phyloP scores from a whole-genome alignment of 176 grass and related monocot species.

The Lolium rigidum region DNA sequence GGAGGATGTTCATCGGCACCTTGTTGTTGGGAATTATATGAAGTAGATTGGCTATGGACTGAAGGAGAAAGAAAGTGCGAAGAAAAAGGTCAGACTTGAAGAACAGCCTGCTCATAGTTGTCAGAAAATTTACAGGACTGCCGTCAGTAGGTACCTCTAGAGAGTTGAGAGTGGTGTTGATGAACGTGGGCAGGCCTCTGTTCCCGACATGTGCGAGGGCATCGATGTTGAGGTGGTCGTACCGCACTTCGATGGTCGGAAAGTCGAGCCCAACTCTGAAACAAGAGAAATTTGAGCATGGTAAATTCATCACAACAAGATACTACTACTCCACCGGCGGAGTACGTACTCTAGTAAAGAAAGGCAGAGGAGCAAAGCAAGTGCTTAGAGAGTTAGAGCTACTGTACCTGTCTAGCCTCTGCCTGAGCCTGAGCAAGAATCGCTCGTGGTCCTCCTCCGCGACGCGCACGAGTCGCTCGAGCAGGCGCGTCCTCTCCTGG shows the following conservation, averaged over 20 bases:
- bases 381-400: too few species aligned
- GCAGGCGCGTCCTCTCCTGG: conserved; percentile 45
- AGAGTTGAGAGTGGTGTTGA: conserved; percentile 59
- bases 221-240: conserved; percentile 63
- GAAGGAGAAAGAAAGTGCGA: not conserved
- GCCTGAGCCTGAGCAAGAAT: conserved; percentile 63
- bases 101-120: not conserved
- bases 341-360: not conserved
- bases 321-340: not conserved
- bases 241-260: conserved; percentile 62
- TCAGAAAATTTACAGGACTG: not conserved
- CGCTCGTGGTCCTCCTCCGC: conserved; percentile 70
- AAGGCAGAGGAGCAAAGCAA: not conserved
- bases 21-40: conserved; percentile 59
- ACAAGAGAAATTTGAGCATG: not conserved
- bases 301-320: not conserved
- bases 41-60: conserved; percentile 52
- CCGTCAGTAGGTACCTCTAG: conserved; percentile 54
- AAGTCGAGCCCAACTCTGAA: conserved; percentile 66
- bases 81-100: conserved; percentile 4
- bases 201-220: conserved; percentile 54
- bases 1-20: conserved; percentile 59
- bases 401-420: conserved; percentile 51
- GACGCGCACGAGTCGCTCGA: conserved; percentile 61
- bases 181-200: conserved; percentile 63